Evolutionary conservation across 208 protist genomes (phyloP).

Genomic region (Wallacemonas sp.): DNA sequence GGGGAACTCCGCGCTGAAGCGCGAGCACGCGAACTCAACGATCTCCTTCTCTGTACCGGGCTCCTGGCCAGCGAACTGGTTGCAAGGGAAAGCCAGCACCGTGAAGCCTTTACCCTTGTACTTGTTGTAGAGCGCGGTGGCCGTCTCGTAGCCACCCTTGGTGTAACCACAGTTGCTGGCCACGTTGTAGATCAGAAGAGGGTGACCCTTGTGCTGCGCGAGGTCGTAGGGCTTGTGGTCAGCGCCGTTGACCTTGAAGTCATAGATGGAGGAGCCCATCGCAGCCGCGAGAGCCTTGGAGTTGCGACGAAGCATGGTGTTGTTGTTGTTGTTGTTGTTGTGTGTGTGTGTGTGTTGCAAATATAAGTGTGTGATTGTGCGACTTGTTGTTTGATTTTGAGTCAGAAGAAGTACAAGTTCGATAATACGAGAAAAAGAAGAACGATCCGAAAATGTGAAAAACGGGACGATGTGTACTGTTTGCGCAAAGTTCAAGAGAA

Average conservation of each 20-base stretch:
- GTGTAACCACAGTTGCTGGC: slow-evolving; percentile 92
- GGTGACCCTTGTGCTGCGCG: slow-evolving; percentile 83
- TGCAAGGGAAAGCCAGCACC: slow-evolving; percentile 93
- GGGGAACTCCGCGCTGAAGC: slow-evolving; percentile 70
- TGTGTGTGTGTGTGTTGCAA: not conserved
- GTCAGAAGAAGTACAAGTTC: too few relatives aligned
- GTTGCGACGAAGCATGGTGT: not conserved
- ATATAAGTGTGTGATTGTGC: not conserved
- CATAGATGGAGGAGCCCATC: slow-evolving; percentile 46
- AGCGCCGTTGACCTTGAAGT: slow-evolving; percentile 61
- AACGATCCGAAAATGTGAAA: too few relatives aligned
- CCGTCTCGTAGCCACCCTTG: slow-evolving; percentile 77
- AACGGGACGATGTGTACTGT: too few relatives aligned
- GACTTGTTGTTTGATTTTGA: not conserved
- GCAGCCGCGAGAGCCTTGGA: not conserved
- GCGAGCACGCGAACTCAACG: slow-evolving; percentile 63
- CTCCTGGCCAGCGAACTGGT: slow-evolving; percentile 88
- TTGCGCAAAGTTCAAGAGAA: too few relatives aligned
- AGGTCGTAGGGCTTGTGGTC: slow-evolving; percentile 87
- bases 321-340: slow-evolving; percentile 7
- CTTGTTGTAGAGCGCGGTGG: slow-evolving; percentile 81
- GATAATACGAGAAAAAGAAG: too few relatives aligned
- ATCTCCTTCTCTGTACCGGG: slow-evolving; percentile 81
- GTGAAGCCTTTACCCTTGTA: slow-evolving; percentile 86
- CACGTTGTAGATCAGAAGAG: slow-evolving; percentile 93